These are phyloP conservation scores for Tephrocybe sp. DNA, from an alignment of 768 basidiomycete genomes.

Conservation along the genomic window DNA sequence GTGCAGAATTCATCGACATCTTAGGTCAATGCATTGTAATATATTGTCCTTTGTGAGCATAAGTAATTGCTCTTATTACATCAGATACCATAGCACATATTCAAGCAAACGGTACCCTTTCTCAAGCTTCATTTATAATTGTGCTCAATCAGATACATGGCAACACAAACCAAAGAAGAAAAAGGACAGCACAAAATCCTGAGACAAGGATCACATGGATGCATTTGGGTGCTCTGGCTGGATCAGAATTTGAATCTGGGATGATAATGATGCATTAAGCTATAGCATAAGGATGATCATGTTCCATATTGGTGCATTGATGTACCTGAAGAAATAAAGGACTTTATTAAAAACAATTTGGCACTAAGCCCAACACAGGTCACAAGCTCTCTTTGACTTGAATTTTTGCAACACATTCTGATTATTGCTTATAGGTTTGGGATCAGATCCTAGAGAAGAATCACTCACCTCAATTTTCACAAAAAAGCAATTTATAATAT, in stretches of 20 bases:
- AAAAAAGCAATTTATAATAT: conserved; percentile 1
- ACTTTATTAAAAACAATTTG: background rate
- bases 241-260: background rate
- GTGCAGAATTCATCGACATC: no score
- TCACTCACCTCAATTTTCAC: background rate
- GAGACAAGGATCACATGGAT: background rate
- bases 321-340: background rate
- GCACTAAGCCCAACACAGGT: background rate
- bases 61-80: no score
- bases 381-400: background rate
- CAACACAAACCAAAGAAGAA: background rate
- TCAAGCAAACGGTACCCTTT: background rate
- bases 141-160: background rate
- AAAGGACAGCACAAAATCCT: background rate
- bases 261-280: background rate
- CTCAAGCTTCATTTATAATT: background rate
- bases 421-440: background rate
- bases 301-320: background rate
- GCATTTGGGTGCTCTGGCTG: background rate
- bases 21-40: no score
- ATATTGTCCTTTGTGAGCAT: no score
- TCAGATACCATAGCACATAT: background rate
- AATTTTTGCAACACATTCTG: background rate
- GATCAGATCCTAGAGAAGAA: background rate
- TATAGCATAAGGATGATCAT: background rate